Evolutionary conservation across 179 eudicot species (phyloP), one percentile per base, ranked within the genome.

Genomic region (Sideroxylon spinosum): DNA sequence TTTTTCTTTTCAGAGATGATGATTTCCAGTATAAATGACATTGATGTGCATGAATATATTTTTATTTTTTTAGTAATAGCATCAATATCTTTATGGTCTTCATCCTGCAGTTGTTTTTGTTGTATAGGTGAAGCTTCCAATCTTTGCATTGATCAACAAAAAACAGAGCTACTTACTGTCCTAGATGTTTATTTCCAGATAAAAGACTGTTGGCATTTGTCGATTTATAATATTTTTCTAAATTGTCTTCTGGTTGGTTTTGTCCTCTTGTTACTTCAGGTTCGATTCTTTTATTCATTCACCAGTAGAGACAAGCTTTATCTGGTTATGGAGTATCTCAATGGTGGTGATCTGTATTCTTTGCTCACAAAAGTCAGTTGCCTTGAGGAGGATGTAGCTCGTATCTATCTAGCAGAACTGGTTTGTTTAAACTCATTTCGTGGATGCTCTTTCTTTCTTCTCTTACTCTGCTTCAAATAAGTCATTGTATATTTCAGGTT

Each of bases 321-420:
- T 81, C 73, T 86, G 82, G 88, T 86, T 26, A 86, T 86, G 86
- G 88, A 86, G 49, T 86, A 86, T 81, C 86, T 86, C 56, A 86
- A 81, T 68, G 88, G 88, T 48, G 88, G 88, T 66, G 88, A 86
- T 74, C 56, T 86, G 17, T 86, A 80, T 69, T 86, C 88, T 81
- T 78, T 86, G 79, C 88, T 86, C 20, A 78, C 77, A 32, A 86
- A 81, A 68, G 86, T 86, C 73, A 82, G 84, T 78, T 86, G 88
- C 78, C 86, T 86, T 23, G 84, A 86, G 59, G 86, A 86, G 71
- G 84, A 86, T 73, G 72, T 86, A 52, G 86, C 86, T 75, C 86
- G 86, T 56, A 81, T 73, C 76, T 86, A 86, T 53, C 48, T 86
- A 53, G 88, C 88, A 6, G 88, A 86, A 78, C 84, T 86, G 86